Conservation (phyloP, 495 filamentous ascomycete species). For the Podospora comata region DNA sequence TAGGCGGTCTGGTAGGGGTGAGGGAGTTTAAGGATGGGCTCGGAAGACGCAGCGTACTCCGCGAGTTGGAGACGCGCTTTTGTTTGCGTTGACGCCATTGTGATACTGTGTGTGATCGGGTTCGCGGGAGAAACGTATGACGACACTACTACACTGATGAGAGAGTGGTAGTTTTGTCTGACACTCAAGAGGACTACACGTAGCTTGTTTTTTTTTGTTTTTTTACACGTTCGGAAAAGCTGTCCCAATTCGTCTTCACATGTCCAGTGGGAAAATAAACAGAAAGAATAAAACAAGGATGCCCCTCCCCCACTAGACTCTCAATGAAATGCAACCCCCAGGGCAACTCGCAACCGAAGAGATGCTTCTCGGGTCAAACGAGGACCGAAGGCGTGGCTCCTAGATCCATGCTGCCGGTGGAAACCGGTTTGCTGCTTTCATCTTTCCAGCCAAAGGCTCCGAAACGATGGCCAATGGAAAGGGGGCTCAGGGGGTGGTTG, state of each 20-base stretch:
- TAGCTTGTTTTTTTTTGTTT: too few species aligned
- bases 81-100: constrained; percentile 10
- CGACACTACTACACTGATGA: too few species aligned
- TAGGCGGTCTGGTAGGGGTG: constrained; percentile 48
- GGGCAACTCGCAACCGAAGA: neutral
- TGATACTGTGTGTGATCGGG: neutral
- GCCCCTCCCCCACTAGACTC: neutral
- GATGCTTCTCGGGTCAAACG: neutral
- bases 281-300: neutral
- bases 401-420: neutral
- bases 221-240: neutral
- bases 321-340: neutral
- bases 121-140: too few species aligned
- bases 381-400: neutral
- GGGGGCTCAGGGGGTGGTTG: constrained; percentile 1
- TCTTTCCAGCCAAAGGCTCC: neutral
- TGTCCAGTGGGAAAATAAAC: neutral
- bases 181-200: neutral
- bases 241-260: neutral
- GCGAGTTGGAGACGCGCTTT: constrained; percentile 23
- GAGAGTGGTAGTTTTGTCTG: neutral
- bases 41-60: constrained; percentile 31
- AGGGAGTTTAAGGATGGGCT: constrained; percentile 44
- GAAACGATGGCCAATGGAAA: constrained; percentile 23
- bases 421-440: constrained; percentile 9